Conservation (phyloP, 208 protist genomes). For the Acanthamoeba castellanii region DNA sequence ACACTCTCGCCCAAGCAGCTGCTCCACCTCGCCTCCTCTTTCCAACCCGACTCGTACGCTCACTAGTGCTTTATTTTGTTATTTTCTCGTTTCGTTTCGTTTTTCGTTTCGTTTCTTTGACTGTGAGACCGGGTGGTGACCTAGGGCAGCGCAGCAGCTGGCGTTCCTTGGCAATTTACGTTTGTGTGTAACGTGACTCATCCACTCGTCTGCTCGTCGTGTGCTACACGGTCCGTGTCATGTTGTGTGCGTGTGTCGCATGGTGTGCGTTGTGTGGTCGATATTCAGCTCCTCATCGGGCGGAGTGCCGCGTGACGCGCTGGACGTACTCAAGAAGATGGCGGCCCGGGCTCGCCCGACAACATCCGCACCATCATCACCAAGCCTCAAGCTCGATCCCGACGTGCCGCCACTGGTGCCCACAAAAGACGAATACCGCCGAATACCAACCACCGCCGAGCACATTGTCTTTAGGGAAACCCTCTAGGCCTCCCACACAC, state of each 20-base stretch:
- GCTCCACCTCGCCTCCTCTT: constrained; percentile 26
- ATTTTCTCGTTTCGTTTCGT: no score
- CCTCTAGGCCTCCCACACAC: not conserved
- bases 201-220: no score
- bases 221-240: no score
- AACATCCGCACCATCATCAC: not conserved
- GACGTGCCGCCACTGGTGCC: not conserved
- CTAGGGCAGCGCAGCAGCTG: no score
- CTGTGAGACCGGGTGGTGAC: no score
- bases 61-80: not conserved
- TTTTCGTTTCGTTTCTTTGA: no score
- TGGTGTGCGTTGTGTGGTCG: no score
- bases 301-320: not conserved
- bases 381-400: not conserved
- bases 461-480: constrained; percentile 32
- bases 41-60: constrained; percentile 6
- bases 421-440: constrained; percentile 9
- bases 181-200: no score
- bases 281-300: not conserved
- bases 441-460: not conserved
- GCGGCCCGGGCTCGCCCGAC: not conserved
- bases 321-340: constrained; percentile 25
- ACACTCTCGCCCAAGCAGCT: not conserved
- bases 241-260: no score
- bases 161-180: no score